Evolutionary conservation across 306 rosid species (phyloP).

Genomic region (Cucumis sativus): Cucumber_9930_V3 NC_026659.2:9326001-9326500

Average conservation of each 20-base stretch:
- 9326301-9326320: slow-evolving; percentile 76
- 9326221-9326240: slow-evolving; percentile 27
- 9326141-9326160: slow-evolving; percentile 72
- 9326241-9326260: slow-evolving; percentile 19
- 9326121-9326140: slow-evolving; percentile 53
- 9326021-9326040: slow-evolving; percentile 48
- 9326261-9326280: slow-evolving; percentile 66
- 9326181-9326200: slow-evolving; percentile 32
- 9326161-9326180: slow-evolving; percentile 49
- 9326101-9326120: slow-evolving; percentile 15
- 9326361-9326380: slow-evolving; percentile 81
- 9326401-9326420: slow-evolving; percentile 91
- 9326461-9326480: slow-evolving; percentile 48
- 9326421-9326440: slow-evolving; percentile 87
- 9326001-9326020: slow-evolving; percentile 56
- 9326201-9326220: slow-evolving; percentile 45
- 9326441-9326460: slow-evolving; percentile 80
- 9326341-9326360: slow-evolving; percentile 52
- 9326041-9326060: slow-evolving; percentile 20
- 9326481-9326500: slow-evolving; percentile 22
- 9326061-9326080: slow-evolving; percentile 15
- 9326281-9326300: slow-evolving; percentile 57
- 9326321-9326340: slow-evolving; percentile 66
- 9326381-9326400: slow-evolving; percentile 84
- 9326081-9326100: neutral